These are phyloP conservation scores for Angomonas deanei DNA, from an alignment of 208 protist genomes.

Conservation along the genomic window DNA sequence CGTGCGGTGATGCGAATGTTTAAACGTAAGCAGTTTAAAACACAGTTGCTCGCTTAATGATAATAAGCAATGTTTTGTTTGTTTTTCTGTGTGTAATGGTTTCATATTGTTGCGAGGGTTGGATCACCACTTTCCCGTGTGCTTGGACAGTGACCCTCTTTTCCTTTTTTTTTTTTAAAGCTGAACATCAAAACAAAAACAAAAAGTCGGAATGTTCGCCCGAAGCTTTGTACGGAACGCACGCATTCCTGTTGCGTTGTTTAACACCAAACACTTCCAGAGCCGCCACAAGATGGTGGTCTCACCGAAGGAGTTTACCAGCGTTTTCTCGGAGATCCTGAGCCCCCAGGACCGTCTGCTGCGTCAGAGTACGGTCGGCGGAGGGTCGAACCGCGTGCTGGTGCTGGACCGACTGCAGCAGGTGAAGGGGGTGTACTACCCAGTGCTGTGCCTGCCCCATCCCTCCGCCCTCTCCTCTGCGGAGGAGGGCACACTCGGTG, in stretches of 20 bases:
- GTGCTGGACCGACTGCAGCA: slow-evolving; percentile 73
- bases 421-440: slow-evolving; percentile 77
- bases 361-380: slow-evolving; percentile 55
- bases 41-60: slow-evolving; percentile 41
- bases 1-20: slow-evolving; percentile 35
- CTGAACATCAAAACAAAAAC: neutral
- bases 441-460: slow-evolving; percentile 68
- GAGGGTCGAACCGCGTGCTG: slow-evolving; percentile 57
- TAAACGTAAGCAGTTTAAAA: slow-evolving; percentile 43
- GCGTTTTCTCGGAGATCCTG: slow-evolving; percentile 35
- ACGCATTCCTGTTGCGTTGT: slow-evolving; percentile 69
- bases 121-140: too few species aligned
- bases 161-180: neutral
- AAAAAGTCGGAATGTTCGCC: slow-evolving; percentile 3
- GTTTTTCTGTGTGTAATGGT: neutral
- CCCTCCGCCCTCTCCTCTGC: slow-evolving; percentile 23
- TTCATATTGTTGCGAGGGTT: neutral
- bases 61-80: neutral
- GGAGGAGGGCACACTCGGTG: slow-evolving; percentile 42
- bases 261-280: slow-evolving; percentile 80
- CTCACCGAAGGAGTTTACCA: slow-evolving; percentile 25
- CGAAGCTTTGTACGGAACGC: neutral
- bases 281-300: slow-evolving; percentile 43
- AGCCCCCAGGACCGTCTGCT: slow-evolving; percentile 56
- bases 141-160: too few species aligned